These are phyloP conservation scores for Tephrocybe sp. DNA, from an alignment of 768 basidiomycete genomes.

Conservation along the genomic window DNA sequence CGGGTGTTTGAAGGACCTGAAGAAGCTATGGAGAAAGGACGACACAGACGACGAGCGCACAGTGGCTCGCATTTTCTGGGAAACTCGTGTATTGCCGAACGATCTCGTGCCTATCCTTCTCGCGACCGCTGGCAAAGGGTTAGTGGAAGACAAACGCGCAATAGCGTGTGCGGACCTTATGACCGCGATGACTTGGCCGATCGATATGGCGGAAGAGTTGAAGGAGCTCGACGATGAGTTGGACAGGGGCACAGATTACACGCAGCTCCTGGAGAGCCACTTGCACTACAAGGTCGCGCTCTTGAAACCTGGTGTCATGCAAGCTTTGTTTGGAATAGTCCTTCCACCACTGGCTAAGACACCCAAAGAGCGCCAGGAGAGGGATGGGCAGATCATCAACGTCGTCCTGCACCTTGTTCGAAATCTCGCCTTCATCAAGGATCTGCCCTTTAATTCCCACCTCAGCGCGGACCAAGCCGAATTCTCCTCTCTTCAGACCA, in stretches of 20 bases:
- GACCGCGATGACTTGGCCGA: slow-evolving; percentile 99
- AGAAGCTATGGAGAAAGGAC: slow-evolving; percentile 94
- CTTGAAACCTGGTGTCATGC: slow-evolving; percentile 65
- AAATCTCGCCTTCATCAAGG: slow-evolving; percentile 94
- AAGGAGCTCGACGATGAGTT: slow-evolving; percentile 86
- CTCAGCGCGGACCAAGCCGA: slow-evolving; percentile 80
- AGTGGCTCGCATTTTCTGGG: slow-evolving; percentile 90
- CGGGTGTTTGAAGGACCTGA: slow-evolving; percentile 90
- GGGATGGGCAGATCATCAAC: slow-evolving; percentile 86
- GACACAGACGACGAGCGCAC: slow-evolving; percentile 97
- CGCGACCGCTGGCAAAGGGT: slow-evolving; percentile 74
- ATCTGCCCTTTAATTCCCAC: slow-evolving; percentile 71
- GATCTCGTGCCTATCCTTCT: slow-evolving; percentile 88
- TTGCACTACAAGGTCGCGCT: slow-evolving; percentile 86
- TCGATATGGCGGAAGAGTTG: slow-evolving; percentile 92
- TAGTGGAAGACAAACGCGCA: slow-evolving; percentile 80
- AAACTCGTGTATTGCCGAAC: slow-evolving; percentile 80
- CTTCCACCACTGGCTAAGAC: slow-evolving; percentile 77
- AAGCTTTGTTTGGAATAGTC: slow-evolving; percentile 72
- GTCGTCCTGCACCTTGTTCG: slow-evolving; percentile 87
- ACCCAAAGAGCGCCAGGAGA: slow-evolving; percentile 65
- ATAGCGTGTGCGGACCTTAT: slow-evolving; percentile 86
- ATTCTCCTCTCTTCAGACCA: slow-evolving; percentile 74
- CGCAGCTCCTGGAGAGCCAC: slow-evolving; percentile 78
- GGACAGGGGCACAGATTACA: slow-evolving; percentile 86